These are phyloP conservation scores for Davidsoniella neocaledoniae DNA, from an alignment of 2,329 filamentous ascomycete species.

Conservation along the genomic window DNA sequence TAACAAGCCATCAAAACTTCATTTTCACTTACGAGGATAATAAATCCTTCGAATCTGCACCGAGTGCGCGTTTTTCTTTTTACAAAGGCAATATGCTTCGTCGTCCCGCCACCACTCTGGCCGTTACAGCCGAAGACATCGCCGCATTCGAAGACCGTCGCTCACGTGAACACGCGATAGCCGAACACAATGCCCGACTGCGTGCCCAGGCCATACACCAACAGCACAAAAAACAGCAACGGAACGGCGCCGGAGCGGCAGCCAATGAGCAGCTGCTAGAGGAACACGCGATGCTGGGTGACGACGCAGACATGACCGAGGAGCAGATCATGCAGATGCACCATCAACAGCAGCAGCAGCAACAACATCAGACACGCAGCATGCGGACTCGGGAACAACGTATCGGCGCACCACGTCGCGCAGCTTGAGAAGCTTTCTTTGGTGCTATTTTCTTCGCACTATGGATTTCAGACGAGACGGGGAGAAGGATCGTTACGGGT, in stretches of 20 bases:
- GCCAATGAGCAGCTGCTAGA: not conserved
- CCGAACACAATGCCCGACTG: slow-evolving; percentile 15
- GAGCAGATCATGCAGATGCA: slow-evolving; percentile 9
- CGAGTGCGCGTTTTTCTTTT: too few relatives aligned
- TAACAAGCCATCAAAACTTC: too few relatives aligned
- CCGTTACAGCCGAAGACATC: slow-evolving; percentile 53
- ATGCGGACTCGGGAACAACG: slow-evolving; percentile 8
- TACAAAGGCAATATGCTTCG: slow-evolving; percentile 37
- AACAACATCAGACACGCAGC: slow-evolving; percentile 14
- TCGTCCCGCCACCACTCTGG: slow-evolving; percentile 49
- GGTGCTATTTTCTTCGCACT: too few relatives aligned
- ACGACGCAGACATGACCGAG: slow-evolving; percentile 12
- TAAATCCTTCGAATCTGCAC: too few relatives aligned
- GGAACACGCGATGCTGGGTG: slow-evolving; percentile 5
- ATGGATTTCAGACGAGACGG: too few relatives aligned
- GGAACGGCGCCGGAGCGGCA: not conserved
- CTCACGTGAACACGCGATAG: slow-evolving; percentile 24
- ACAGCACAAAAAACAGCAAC: slow-evolving; percentile 8
- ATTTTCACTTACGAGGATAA: too few relatives aligned
- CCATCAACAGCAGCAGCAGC: slow-evolving; percentile 15
- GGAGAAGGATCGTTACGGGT: too few relatives aligned
- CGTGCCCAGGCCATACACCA: slow-evolving; percentile 13
- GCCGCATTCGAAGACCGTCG: slow-evolving; percentile 52
- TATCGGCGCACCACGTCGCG: slow-evolving; percentile 6
- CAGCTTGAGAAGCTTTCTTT: not conserved